These are phyloP conservation scores for Metschnikowia borealis DNA, from an alignment of 805 yeast genomes.

Conservation along the genomic window DNA sequence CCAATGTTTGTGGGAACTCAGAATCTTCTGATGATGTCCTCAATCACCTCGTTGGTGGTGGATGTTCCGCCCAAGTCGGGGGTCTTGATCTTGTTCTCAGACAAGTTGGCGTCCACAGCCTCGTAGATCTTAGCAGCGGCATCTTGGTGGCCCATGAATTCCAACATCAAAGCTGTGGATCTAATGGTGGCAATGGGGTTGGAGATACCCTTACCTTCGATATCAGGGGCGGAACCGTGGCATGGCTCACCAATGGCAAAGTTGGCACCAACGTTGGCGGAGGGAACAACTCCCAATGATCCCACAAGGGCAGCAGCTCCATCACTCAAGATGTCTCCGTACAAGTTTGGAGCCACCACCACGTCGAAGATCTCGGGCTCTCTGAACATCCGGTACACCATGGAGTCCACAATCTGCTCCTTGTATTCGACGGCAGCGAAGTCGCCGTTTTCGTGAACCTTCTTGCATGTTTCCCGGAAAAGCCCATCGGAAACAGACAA, in stretches of 20 bases:
- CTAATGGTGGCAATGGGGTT: conserved; percentile 98
- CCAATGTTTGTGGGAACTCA: conserved; percentile 10
- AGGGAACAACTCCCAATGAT: conserved; percentile 95
- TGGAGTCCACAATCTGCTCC: conserved; percentile 97
- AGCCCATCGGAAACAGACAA: conserved; percentile 89
- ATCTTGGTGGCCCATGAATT: conserved; percentile 85
- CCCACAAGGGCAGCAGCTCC: conserved; percentile 99
- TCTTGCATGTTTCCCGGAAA: conserved; percentile 82
- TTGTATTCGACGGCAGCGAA: conserved; percentile 64
- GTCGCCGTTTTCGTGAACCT: conserved; percentile 55
- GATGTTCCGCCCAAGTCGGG: conserved; percentile 95
- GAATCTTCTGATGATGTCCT: conserved; percentile 64
- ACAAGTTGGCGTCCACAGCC: conserved; percentile 91
- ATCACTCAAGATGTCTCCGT: conserved; percentile 94
- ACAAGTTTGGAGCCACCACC: conserved; percentile 96
- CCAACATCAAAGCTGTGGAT: conserved; percentile 95
- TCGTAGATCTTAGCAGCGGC: conserved; percentile 89
- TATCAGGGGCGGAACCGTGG: conserved; percentile 99
- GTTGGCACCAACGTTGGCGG: conserved; percentile 94
- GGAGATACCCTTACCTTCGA: conserved; percentile 90
- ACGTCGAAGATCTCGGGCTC: conserved; percentile 97
- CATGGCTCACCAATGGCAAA: conserved; percentile 99
- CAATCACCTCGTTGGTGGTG: conserved; percentile 80
- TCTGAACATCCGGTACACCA: conserved; percentile 98
- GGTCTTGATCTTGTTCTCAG: conserved; percentile 73